Evolutionary conservation across 2,329 filamentous ascomycete species (phyloP).

Genomic region (Aspergillus fijiensis): DNA sequence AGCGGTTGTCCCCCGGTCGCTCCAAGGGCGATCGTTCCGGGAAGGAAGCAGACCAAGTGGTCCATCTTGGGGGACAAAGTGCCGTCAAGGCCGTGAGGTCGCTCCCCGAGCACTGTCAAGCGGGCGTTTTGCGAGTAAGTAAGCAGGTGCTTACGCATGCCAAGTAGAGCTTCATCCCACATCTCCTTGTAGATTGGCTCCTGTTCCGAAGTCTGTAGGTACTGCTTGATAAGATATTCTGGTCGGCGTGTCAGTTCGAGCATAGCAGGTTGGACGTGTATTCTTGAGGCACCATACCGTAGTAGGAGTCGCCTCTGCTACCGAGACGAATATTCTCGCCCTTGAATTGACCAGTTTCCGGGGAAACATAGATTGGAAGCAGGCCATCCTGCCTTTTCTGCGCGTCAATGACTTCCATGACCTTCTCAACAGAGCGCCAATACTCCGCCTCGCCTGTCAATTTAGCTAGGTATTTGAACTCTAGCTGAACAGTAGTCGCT

Average conservation of each 20-base stretch:
- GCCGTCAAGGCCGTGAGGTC: slow-evolving; percentile 68
- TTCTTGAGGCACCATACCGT: slow-evolving; percentile 49
- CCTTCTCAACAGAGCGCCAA: slow-evolving; percentile 87
- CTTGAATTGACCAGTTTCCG: slow-evolving; percentile 73
- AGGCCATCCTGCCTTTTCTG: slow-evolving; percentile 78
- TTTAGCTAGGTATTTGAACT: slow-evolving; percentile 96
- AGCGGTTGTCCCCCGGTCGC: slow-evolving; percentile 78
- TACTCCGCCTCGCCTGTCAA: slow-evolving; percentile 89
- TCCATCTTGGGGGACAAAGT: slow-evolving; percentile 88
- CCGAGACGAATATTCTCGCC: slow-evolving; percentile 86
- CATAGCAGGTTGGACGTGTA: background rate
- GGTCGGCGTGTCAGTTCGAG: slow-evolving; percentile 1
- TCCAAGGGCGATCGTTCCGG: slow-evolving; percentile 87
- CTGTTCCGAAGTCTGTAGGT: slow-evolving; percentile 84
- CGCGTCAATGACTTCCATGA: slow-evolving; percentile 86
- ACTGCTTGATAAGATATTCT: slow-evolving; percentile 98
- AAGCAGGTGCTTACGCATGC: slow-evolving; percentile 87
- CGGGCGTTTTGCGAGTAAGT: slow-evolving; percentile 79
- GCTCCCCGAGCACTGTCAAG: slow-evolving; percentile 87
- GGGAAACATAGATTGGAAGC: slow-evolving; percentile 86
- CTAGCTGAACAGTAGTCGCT: slow-evolving; percentile 85
- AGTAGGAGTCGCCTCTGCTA: slow-evolving; percentile 94
- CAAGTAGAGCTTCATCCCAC: slow-evolving; percentile 83
- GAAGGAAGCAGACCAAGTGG: slow-evolving; percentile 95
- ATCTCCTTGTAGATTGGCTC: slow-evolving; percentile 86